Evolutionary conservation across 371 early-diverging fungal genomes (phyloP).

Genomic region (Blakeslea trispora): DNA sequence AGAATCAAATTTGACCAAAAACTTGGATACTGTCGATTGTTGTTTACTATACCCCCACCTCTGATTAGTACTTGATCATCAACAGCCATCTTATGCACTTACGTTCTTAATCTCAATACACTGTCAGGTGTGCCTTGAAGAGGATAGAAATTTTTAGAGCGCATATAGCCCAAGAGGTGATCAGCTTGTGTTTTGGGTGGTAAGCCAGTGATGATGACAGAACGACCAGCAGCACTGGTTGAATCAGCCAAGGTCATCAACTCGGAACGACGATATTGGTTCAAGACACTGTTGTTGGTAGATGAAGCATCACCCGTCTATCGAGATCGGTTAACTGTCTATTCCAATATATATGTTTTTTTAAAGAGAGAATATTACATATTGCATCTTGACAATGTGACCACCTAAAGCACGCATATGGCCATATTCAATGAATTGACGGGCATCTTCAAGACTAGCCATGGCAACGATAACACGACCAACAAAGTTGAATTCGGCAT

Average conservation of each 20-base stretch:
- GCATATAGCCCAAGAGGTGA: constrained; percentile 38
- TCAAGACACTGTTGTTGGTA: constrained; percentile 12
- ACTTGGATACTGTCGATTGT: constrained; percentile 37
- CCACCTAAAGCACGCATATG: constrained; percentile 44
- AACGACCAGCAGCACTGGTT: constrained; percentile 40
- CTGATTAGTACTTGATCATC: too few species aligned
- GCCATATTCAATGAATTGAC: constrained; percentile 38
- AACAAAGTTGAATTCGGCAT: constrained; percentile 33
- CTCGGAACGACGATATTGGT: constrained; percentile 28
- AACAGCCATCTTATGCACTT: constrained; percentile 13
- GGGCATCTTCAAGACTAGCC: constrained; percentile 32
- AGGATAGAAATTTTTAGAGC: constrained; percentile 44
- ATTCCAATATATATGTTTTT: neutral
- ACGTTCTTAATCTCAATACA: constrained; percentile 39
- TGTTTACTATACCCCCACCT: too few species aligned
- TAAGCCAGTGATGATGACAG: constrained; percentile 40
- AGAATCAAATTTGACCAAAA: constrained; percentile 49
- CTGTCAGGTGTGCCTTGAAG: constrained; percentile 37
- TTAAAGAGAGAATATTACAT: constrained; percentile 32
- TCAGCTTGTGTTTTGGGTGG: constrained; percentile 31
- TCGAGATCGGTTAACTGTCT: neutral
- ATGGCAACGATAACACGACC: constrained; percentile 43
- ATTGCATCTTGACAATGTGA: constrained; percentile 29
- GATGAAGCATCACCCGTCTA: constrained; percentile 18
- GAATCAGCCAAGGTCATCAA: constrained; percentile 34